Conservation (phyloP, 176 grass and related monocot species). For the Bonia amplexicaulis region DNA sequence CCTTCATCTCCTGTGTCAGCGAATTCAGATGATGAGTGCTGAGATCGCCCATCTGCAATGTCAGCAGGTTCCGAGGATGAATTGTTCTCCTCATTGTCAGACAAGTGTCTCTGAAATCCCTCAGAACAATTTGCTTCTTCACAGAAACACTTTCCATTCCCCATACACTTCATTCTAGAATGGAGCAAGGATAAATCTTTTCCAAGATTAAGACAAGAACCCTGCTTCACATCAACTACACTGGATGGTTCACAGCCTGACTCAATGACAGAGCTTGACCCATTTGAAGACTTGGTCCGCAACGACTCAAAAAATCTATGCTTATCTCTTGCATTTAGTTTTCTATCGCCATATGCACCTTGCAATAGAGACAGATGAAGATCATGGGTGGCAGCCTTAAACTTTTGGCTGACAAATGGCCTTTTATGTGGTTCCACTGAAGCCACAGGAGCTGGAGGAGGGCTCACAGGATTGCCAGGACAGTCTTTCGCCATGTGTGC, state of each 20-base stretch:
- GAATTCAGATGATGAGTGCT: constrained; percentile 28
- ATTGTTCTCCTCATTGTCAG: constrained; percentile 44
- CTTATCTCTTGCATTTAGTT: constrained; percentile 43
- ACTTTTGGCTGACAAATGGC: constrained; percentile 35
- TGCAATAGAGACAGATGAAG: constrained; percentile 23
- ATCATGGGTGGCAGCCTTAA: constrained; percentile 23
- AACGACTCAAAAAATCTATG: constrained; percentile 45
- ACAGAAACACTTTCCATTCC: constrained; percentile 39
- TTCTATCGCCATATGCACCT: constrained; percentile 44
- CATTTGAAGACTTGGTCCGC: constrained; percentile 47
- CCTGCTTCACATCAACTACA: constrained; percentile 25
- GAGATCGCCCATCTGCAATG: constrained; percentile 10
- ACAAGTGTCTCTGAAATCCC: constrained; percentile 37
- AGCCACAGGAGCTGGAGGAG: constrained; percentile 27
- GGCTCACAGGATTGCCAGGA: constrained; percentile 25
- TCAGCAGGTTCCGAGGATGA: constrained; percentile 2
- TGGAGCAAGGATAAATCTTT: neutral
- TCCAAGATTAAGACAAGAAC: constrained; percentile 23
- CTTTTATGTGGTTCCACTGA: constrained; percentile 34
- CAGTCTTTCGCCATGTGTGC: constrained; percentile 35
- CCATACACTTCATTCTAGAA: constrained; percentile 32
- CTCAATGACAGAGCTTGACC: constrained; percentile 35
- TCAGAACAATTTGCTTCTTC: constrained; percentile 43
- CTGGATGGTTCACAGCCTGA: constrained; percentile 25
- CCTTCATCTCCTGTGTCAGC: constrained; percentile 38